These are phyloP conservation scores for Rhizophagus sp. DNA, from an alignment of 192 early-diverging fungal genomes.

Conservation along the genomic window DNA sequence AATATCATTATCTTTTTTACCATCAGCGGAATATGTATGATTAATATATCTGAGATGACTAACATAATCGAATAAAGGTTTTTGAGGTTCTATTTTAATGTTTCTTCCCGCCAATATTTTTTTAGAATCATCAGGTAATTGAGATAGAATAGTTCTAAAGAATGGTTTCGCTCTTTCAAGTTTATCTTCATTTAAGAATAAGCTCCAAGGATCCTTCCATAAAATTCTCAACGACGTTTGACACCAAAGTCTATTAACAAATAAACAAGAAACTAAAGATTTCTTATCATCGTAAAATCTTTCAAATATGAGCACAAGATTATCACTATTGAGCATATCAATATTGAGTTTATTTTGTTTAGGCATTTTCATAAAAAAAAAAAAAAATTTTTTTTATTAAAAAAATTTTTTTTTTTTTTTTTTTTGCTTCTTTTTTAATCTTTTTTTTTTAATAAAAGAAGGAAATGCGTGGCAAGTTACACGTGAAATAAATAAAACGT, in stretches of 20 bases:
- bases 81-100: background rate
- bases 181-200: background rate
- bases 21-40: background rate
- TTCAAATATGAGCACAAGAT: background rate
- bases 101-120: background rate
- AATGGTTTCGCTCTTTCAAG: background rate
- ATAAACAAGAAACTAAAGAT: background rate
- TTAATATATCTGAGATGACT: background rate
- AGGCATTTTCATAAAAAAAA: background rate
- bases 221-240: background rate
- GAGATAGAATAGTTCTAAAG: background rate
- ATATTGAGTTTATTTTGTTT: background rate
- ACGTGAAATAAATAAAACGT: too few species aligned
- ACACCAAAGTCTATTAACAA: background rate
- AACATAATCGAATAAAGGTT: background rate
- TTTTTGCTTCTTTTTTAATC: background rate
- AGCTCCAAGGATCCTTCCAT: background rate
- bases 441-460: too few species aligned
- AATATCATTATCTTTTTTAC: background rate
- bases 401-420: background rate
- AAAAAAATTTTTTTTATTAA: too few species aligned
- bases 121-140: background rate
- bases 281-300: background rate
- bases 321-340: background rate
- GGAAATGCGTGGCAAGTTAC: too few species aligned